phyloP scores from a whole-genome alignment of 2,329 filamentous ascomycete species.

The Amylocarpus encephaloides region DNA sequence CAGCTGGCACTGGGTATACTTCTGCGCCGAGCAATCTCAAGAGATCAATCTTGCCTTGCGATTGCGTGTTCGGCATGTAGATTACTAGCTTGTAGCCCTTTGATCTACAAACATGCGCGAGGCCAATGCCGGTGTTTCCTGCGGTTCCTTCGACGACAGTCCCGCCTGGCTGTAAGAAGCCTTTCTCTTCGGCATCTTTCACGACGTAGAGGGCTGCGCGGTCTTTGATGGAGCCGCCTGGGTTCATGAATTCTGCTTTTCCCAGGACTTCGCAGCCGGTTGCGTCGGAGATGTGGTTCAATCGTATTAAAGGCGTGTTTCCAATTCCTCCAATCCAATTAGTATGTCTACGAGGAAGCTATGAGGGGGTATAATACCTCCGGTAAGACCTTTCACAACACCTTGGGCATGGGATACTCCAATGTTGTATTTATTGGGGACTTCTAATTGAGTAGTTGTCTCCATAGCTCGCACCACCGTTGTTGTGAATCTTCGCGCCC shows the following conservation, averaged over 20 bases:
- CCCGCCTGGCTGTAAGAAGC: constrained; percentile 74
- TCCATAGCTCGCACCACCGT: constrained; percentile 45
- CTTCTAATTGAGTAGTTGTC: constrained; percentile 39
- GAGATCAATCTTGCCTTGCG: constrained; percentile 94
- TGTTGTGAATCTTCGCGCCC: constrained; percentile 49
- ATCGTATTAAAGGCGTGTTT: constrained; percentile 88
- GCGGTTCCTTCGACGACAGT: constrained; percentile 97
- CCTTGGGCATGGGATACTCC: constrained; percentile 62
- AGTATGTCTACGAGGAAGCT: constrained; percentile 2
- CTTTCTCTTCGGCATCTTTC: constrained; percentile 83
- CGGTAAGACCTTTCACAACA: constrained; percentile 58
- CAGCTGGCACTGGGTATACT: constrained; percentile 91
- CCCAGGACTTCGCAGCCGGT: constrained; percentile 92
- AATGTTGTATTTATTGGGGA: constrained; percentile 48
- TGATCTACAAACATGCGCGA: constrained; percentile 90
- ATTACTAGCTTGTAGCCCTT: constrained; percentile 94
- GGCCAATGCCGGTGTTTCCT: constrained; percentile 95
- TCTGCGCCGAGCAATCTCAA: constrained; percentile 86
- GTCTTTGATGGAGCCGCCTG: constrained; percentile 93
- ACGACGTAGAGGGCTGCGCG: constrained; percentile 92
- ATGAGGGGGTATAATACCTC: constrained; percentile 43
- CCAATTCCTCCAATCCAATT: constrained; percentile 66
- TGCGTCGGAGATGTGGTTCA: constrained; percentile 80
- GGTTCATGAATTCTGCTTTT: constrained; percentile 99
- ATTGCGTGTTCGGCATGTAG: constrained; percentile 99